These are phyloP conservation scores for Triticum turgidum DNA, from an alignment of 176 grass and related monocot species.

Conservation along the genomic window DNA sequence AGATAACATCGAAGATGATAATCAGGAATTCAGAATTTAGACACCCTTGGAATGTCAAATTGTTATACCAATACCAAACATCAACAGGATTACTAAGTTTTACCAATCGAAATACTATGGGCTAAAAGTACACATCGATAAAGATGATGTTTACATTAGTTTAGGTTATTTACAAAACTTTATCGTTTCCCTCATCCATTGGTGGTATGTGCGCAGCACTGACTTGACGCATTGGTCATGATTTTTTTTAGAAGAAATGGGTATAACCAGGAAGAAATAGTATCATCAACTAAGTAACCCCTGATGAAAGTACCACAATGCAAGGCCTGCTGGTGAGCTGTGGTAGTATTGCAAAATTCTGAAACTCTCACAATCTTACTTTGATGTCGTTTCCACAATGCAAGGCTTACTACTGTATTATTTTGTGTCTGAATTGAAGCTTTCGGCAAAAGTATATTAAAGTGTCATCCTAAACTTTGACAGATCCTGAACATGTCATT, in stretches of 20 bases:
- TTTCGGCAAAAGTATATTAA: background rate
- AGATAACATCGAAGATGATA: constrained; percentile 35
- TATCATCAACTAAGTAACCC: background rate
- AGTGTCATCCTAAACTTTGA: background rate
- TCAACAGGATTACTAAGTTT: background rate
- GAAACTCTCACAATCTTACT: background rate
- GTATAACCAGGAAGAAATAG: background rate
- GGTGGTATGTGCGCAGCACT: background rate
- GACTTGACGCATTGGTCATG: background rate
- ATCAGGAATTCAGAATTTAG: constrained; percentile 33
- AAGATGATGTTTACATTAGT: background rate
- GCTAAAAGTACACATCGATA: background rate
- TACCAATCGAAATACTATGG: background rate
- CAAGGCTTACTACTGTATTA: background rate
- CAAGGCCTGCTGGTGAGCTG: background rate
- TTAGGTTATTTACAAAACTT: background rate
- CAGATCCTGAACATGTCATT: background rate
- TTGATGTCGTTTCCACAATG: too few relatives aligned
- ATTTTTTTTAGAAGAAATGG: background rate
- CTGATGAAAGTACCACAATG: background rate
- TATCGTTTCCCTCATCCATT: background rate
- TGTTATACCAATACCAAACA: background rate
- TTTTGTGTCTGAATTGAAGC: background rate
- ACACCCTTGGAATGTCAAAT: background rate
- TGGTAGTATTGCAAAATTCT: background rate